Evolutionary conservation across 257 asterid species (phyloP), one percentile per base, ranked within the genome.

Genomic region (Knoxia roxburghii): DNA sequence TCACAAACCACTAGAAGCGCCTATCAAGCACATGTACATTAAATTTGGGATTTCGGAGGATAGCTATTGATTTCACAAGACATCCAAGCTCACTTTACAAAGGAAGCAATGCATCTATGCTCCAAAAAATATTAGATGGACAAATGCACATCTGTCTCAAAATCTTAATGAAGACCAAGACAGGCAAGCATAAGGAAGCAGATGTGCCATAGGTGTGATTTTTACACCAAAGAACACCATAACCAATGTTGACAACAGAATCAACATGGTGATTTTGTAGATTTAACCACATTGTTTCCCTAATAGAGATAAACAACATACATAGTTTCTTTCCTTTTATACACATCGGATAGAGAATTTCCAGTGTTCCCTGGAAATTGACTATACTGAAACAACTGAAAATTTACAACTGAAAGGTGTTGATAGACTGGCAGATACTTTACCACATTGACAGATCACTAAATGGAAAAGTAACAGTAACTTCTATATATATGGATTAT

Each of bases 1-100:
- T 90, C 89, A 77, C 86, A 86, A 78, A 94, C 93, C 63, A 90
- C 92, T 72, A 84, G 65, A 54, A 94, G 93, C 0, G 99, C 63
- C 63, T 57, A 17, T 43, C 15, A 57, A 57, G 7, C 12, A 32
- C 43, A 57, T n/a, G 24, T 7, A 46, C 23, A 55, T 33, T 4
- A 27, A 27, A 27, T 48, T 37, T 14, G 54, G 37, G 33, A 32
- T 56, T 67, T 41, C 24, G 30, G 54, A 65, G 40, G 26, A 21
- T 57, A 26, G 26, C n/a, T 24, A n/a, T 26, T 15, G 27, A 27
- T 21, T 24, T 59, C 56, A 69, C 18, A 37, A 8, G 54, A 9
- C 43, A 37, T 27, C 26, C 11, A 21, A 21, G 53, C 6, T 15
- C n/a, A 40, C 7, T 14, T 56, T 29, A 57, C 32, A 53, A 24